Percentiles rank a stretch among this genome's conserved stretches.
Evolutionary conservation across 2,329 filamentous ascomycete genomes (phyloP).

Genomic region (Simplicillium sp.): DNA sequence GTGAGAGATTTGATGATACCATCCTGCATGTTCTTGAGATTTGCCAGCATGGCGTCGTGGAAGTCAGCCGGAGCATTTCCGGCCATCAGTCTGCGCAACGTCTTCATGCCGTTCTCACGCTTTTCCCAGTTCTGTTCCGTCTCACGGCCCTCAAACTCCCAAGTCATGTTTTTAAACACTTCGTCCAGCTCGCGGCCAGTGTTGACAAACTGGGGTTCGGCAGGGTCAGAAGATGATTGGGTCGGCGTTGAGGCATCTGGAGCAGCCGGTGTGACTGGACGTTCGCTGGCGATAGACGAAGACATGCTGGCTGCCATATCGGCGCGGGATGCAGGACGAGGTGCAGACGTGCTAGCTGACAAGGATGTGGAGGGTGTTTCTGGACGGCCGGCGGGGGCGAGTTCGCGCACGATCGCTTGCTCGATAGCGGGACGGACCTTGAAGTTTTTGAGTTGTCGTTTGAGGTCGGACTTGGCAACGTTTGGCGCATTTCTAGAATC

Average conservation of each 20-base stretch:
- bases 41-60: slow-evolving; percentile 56
- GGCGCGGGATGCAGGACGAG: slow-evolving; percentile 29
- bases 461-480: slow-evolving; percentile 78
- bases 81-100: slow-evolving; percentile 67
- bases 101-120: slow-evolving; percentile 71
- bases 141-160: slow-evolving; percentile 78
- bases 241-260: slow-evolving; percentile 27
- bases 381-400: slow-evolving; percentile 43
- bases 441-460: slow-evolving; percentile 73
- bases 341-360: slow-evolving; percentile 19
- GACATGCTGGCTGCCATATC: slow-evolving; percentile 38
- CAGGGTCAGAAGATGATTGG: slow-evolving; percentile 48
- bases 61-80: slow-evolving; percentile 79
- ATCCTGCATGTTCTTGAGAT: slow-evolving; percentile 68
- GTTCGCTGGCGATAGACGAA: slow-evolving; percentile 37
- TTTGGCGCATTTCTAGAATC: slow-evolving; percentile 59
- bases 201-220: slow-evolving; percentile 77
- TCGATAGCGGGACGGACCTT: slow-evolving; percentile 83
- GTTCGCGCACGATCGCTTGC: slow-evolving; percentile 66
- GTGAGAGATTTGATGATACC: slow-evolving; percentile 79
- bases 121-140: slow-evolving; percentile 85
- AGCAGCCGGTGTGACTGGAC: slow-evolving; percentile 50
- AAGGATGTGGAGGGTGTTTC: slow-evolving; percentile 25
- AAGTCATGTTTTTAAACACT: slow-evolving; percentile 70
- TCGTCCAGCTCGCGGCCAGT: slow-evolving; percentile 85